phyloP scores from a whole-genome alignment of 1,284 basidiomycete genomes.

The Heterobasidion occidentale region DNA sequence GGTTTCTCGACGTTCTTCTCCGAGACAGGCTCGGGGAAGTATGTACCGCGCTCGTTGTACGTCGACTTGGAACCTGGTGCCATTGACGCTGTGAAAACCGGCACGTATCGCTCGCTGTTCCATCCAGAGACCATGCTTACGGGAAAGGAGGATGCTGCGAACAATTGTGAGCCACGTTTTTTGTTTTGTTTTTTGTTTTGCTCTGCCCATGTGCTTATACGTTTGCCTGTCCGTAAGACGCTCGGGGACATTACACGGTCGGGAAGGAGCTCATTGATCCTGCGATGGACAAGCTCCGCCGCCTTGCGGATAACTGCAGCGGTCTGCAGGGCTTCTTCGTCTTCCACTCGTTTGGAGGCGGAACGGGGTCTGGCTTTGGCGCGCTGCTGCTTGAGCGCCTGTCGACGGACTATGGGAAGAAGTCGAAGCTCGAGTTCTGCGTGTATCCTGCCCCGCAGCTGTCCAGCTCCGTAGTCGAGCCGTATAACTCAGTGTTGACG shows the following conservation, averaged over 20 bases:
- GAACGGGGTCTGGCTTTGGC: constrained; percentile 98
- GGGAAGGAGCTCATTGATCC: constrained; percentile 92
- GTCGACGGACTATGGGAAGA: constrained; percentile 98
- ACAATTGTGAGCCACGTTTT: constrained; percentile 74
- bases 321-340: constrained; percentile 99
- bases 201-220: not conserved
- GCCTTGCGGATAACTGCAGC: constrained; percentile 95
- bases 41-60: constrained; percentile 97
- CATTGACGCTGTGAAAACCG: constrained; percentile 94
- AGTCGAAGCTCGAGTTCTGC: constrained; percentile 98
- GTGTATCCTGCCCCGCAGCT: constrained; percentile 95
- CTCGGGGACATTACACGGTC: constrained; percentile 96
- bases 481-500: constrained; percentile 98
- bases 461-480: constrained; percentile 96
- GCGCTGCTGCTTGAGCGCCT: constrained; percentile 94
- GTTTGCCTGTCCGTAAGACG: constrained; percentile 47
- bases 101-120: constrained; percentile 92
- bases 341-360: constrained; percentile 99
- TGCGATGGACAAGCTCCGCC: constrained; percentile 94
- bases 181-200: constrained; percentile 3
- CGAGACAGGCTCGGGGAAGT: constrained; percentile 88
- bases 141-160: constrained; percentile 99
- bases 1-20: constrained; percentile 98
- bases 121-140: constrained; percentile 99
- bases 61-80: constrained; percentile 95